Conservation (phyloP, 106 monocot species). For the Allium cepa region DNA sequence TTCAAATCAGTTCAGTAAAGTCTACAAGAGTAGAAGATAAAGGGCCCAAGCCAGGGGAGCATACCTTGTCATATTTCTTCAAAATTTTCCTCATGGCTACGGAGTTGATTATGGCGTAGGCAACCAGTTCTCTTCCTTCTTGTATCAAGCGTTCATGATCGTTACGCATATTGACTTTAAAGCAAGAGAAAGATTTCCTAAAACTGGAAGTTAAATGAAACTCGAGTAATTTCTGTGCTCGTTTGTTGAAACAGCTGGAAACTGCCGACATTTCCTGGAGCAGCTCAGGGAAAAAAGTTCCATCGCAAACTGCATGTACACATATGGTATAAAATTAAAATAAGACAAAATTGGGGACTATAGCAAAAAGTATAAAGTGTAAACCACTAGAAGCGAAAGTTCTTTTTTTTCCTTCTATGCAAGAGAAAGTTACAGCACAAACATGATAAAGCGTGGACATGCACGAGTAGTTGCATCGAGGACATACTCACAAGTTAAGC, state of each 20-base stretch:
- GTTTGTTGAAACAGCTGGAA: slow-evolving; percentile 64
- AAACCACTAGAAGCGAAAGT: too few species aligned
- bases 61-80: slow-evolving; percentile 93
- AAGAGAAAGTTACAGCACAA: too few species aligned
- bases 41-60: neutral
- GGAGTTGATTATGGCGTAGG: slow-evolving; percentile 80
- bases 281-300: slow-evolving; percentile 79
- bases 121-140: slow-evolving; percentile 72
- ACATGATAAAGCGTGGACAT: too few species aligned
- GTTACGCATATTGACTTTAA: slow-evolving; percentile 17
- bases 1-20: too few species aligned
- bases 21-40: too few species aligned
- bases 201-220: slow-evolving; percentile 68
- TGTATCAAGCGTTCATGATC: slow-evolving; percentile 36
- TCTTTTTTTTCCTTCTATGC: too few species aligned
- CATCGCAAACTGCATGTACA: slow-evolving; percentile 69
- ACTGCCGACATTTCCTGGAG: slow-evolving; percentile 72
- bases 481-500: too few species aligned
- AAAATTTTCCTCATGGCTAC: slow-evolving; percentile 82
- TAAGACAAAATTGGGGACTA: too few species aligned
- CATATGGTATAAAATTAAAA: too few species aligned
- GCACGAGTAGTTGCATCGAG: too few species aligned
- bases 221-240: slow-evolving; percentile 56
- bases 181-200: slow-evolving; percentile 40
- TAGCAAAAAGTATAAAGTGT: too few species aligned